Conservation (phyloP, 768 basidiomycete genomes). For the Pleurotus eryngii region DNA sequence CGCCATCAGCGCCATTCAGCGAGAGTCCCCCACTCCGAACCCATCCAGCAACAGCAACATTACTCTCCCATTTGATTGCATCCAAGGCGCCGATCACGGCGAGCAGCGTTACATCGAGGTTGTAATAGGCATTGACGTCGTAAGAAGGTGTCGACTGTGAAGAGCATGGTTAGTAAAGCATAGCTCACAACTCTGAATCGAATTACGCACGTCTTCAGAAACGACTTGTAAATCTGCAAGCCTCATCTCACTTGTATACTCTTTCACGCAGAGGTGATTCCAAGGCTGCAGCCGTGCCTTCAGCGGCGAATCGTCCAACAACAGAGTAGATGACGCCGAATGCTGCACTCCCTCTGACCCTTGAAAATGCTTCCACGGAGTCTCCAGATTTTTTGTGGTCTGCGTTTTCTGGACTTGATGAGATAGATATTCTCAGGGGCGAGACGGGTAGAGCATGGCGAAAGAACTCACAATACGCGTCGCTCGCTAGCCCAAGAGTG, state of each 20-base stretch:
- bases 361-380: slow-evolving; percentile 47
- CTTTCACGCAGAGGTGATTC: slow-evolving; percentile 76
- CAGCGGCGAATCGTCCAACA: slow-evolving; percentile 54
- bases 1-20: not conserved
- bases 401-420: slow-evolving; percentile 37
- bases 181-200: no score
- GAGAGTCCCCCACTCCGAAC: slow-evolving; percentile 48
- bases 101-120: slow-evolving; percentile 54
- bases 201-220: no score
- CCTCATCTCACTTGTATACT: slow-evolving; percentile 53
- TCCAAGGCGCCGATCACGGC: slow-evolving; percentile 70
- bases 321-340: slow-evolving; percentile 43
- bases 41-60: slow-evolving; percentile 72
- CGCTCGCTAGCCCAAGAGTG: slow-evolving; percentile 60
- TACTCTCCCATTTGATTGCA: slow-evolving; percentile 51
- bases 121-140: not conserved
- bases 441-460: not conserved
- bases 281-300: slow-evolving; percentile 69
- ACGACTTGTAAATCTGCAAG: slow-evolving; percentile 21
- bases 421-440: not conserved
- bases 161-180: no score
- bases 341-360: slow-evolving; percentile 18
- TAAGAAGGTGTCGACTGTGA: not conserved
- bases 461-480: slow-evolving; percentile 60
- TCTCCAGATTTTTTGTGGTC: slow-evolving; percentile 75